phyloP scores from a whole-genome alignment of 176 grass and related monocot genomes.

The Rhynchospora pubera region DNA sequence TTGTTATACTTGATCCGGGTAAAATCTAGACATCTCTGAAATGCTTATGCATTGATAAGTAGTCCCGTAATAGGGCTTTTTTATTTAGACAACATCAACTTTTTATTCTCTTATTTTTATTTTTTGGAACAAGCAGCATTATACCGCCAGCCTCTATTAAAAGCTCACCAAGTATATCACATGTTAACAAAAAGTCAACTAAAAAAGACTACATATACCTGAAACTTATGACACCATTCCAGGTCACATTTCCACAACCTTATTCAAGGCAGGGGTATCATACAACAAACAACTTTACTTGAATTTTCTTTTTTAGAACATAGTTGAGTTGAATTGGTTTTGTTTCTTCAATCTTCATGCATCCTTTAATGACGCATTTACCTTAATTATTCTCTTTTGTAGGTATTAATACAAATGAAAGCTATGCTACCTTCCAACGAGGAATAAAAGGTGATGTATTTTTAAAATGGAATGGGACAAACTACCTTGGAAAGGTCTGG shows the following conservation, averaged over 20 bases:
- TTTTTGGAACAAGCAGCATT: not conserved
- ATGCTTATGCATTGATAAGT: not conserved
- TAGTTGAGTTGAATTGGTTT: not conserved
- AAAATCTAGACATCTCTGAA: not conserved
- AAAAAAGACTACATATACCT: too few species aligned
- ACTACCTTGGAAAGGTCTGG: constrained; percentile 70
- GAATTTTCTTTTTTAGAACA: not conserved
- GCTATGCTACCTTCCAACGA: constrained; percentile 45
- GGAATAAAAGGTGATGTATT: constrained; percentile 60
- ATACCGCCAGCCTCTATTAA: too few species aligned
- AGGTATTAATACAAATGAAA: constrained; percentile 57
- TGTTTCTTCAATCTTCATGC: not conserved
- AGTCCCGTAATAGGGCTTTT: not conserved
- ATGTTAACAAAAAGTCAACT: too few species aligned
- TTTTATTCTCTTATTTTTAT: not conserved
- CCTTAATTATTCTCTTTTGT: not conserved
- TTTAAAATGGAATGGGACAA: constrained; percentile 50
- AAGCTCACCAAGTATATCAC: too few species aligned
- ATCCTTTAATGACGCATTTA: not conserved
- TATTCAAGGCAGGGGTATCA: too few species aligned
- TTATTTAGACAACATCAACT: too few species aligned
- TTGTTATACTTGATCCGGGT: constrained; percentile 79
- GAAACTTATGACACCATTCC: too few species aligned
- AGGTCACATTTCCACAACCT: too few species aligned
- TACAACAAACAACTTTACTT: not conserved